phyloP scores from a whole-genome alignment of 805 yeast genomes.

The Ascoidea tarda region DNA sequence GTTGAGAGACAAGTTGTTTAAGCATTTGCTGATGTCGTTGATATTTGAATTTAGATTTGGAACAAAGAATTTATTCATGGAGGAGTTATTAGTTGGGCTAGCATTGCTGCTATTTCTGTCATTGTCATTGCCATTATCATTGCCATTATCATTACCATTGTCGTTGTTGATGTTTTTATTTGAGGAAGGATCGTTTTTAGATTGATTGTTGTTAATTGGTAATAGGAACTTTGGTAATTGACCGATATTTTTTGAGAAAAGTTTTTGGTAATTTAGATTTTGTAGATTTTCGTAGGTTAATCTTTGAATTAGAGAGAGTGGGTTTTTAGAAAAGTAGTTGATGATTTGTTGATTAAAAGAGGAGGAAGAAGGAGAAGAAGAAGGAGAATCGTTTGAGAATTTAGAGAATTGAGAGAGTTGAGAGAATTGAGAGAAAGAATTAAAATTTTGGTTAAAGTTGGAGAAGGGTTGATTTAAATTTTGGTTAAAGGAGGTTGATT shows the following conservation, averaged over 20 bases:
- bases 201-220: conserved; percentile 5
- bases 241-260: conserved; percentile 12
- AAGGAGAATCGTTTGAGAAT: too few relatives aligned
- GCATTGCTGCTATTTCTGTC: neutral
- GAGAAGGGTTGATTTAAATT: neutral
- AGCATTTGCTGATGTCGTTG: too few relatives aligned
- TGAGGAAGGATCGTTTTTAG: conserved; percentile 8
- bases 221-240: conserved; percentile 9
- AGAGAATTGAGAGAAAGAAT: too few relatives aligned
- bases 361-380: neutral
- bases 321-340: conserved; percentile 4
- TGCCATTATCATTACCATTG: conserved; percentile 4
- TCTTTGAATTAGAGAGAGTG: conserved; percentile 5
- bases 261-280: conserved; percentile 12
- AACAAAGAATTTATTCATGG: too few relatives aligned
- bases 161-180: conserved; percentile 6
- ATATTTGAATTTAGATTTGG: too few relatives aligned
- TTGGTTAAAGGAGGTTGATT: too few relatives aligned
- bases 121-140: conserved; percentile 4
- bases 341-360: conserved; percentile 1
- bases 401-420: too few relatives aligned
- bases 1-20: too few relatives aligned
- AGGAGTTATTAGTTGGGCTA: too few relatives aligned
- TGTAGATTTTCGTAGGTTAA: conserved; percentile 5
- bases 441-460: too few relatives aligned